Evolutionary conservation across 176 grass and related monocot genomes (phyloP), one percentile per base, ranked within the genome.

Genomic region (Hyparrhenia diplandra): DNA sequence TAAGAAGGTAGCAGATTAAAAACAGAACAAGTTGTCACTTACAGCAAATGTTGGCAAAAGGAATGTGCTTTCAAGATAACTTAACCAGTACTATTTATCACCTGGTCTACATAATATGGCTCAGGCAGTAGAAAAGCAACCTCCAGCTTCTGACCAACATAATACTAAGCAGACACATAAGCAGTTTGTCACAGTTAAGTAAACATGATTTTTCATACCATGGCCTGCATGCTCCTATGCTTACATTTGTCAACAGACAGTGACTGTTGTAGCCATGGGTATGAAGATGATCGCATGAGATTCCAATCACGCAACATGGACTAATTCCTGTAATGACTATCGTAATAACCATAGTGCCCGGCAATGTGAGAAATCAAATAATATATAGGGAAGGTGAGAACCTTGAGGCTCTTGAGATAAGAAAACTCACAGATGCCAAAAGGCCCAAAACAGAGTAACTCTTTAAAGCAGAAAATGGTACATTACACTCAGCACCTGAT

Each of bases 401-500:
- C 88, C 78, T 73, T 54, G 39, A 81, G 78, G 83, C 45, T 86
- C 83, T 89, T 78, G 83, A 85, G 88, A 86, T 89, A 60, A 78
- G 78, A 82, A 78, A 82, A 89, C 88, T 89, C 88, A 89, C 78
- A 89, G 88, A 89, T 89, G 78, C 83, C 78, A 78, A 85, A 89
- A 89, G 87, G 83, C 83, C 78, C 88, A 85, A 89, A 89, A 85
- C 47, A 89, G 65, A 77, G 83, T 89, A 89, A 89, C 73, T 89
- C 88, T 89, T 89, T 89, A 85, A 89, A 82, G 83, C 73, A 89
- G 88, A 82, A 86, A 89, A 89, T 77, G 73, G 78, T 76, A 89
- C 83, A 89, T 78, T 82, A 86, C 83, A 86, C 70, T 89, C 88
- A 89, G 78, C 88, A 85, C 88, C 88, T 89, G 88, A 86, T 89